These are phyloP conservation scores for Casuarina glauca DNA, from an alignment of 306 rosid genomes.

Conservation along the genomic window DNA sequence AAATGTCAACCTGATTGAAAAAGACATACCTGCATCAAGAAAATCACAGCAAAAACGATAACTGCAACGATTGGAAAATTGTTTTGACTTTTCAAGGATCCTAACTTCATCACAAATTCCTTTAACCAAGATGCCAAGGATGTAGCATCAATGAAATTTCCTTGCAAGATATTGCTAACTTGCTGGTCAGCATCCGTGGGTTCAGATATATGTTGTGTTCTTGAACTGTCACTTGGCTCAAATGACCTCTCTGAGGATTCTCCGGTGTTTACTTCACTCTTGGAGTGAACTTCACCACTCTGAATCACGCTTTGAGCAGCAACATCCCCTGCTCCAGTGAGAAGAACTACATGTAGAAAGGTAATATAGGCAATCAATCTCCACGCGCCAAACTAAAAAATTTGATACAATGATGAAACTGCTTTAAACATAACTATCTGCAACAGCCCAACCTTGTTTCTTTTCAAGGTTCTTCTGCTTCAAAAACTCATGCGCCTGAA, in stretches of 20 bases:
- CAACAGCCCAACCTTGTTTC: slow-evolving; percentile 46
- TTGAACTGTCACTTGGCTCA: slow-evolving; percentile 34
- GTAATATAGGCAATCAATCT: slow-evolving; percentile 6
- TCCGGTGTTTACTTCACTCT: slow-evolving; percentile 39
- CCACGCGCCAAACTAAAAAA: slow-evolving; percentile 21
- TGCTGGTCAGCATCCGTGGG: slow-evolving; percentile 29
- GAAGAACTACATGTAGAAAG: slow-evolving; percentile 23
- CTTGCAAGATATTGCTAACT: slow-evolving; percentile 40
- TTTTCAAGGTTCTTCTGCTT: slow-evolving; percentile 58
- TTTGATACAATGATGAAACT: slow-evolving; percentile 18
- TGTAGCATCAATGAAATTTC: slow-evolving; percentile 29
- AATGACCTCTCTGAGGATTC: slow-evolving; percentile 51
- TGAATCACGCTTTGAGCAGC: slow-evolving; percentile 22
- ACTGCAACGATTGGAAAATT: slow-evolving; percentile 57
- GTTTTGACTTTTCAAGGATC: slow-evolving; percentile 64
- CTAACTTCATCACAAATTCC: slow-evolving; percentile 44
- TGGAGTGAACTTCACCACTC: slow-evolving; percentile 38
- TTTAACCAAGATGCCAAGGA: slow-evolving; percentile 46
- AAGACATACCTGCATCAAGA: slow-evolving; percentile 84
- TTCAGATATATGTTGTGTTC: slow-evolving; percentile 25
- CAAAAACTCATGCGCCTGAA: slow-evolving; percentile 80
- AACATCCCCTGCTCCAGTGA: slow-evolving; percentile 38
- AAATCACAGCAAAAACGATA: slow-evolving; percentile 64
- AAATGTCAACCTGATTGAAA: slow-evolving; percentile 6
- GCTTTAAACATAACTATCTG: slow-evolving; percentile 13